Evolutionary conservation across 495 filamentous ascomycete species (phyloP).

Genomic region (Emericellopsis terricola): DNA sequence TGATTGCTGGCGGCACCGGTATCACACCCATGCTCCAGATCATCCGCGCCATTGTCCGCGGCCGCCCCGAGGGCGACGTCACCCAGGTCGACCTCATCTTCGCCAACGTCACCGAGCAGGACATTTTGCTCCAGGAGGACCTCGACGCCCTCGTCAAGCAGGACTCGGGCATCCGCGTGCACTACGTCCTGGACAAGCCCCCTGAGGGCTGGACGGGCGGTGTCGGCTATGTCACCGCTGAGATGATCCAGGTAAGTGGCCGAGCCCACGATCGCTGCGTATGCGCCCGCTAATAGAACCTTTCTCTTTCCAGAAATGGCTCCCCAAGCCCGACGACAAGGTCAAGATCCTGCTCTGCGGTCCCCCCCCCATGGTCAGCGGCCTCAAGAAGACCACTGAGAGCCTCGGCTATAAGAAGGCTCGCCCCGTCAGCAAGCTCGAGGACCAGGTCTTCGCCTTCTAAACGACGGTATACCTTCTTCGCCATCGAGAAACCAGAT

Average conservation of each 20-base stretch:
- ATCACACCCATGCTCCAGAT: slow-evolving; percentile 98
- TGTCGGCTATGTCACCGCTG: slow-evolving; percentile 81
- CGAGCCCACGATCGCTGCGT: background rate
- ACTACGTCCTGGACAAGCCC: slow-evolving; percentile 95
- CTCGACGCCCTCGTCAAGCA: slow-evolving; percentile 59
- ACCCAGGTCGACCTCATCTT: slow-evolving; percentile 90
- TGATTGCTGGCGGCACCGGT: slow-evolving; percentile 95
- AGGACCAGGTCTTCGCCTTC: slow-evolving; percentile 97
- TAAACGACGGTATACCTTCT: too few relatives aligned
- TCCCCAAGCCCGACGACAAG: slow-evolving; percentile 68
- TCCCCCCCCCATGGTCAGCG: slow-evolving; percentile 89
- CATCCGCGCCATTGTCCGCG: slow-evolving; percentile 73
- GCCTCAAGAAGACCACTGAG: slow-evolving; percentile 92
- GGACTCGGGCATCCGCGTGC: slow-evolving; percentile 63
- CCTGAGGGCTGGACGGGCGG: slow-evolving; percentile 78
- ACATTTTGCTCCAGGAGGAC: slow-evolving; percentile 85
- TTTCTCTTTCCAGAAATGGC: slow-evolving; percentile 31
- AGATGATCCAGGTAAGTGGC: slow-evolving; percentile 75
- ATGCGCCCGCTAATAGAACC: background rate
- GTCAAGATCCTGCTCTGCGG: slow-evolving; percentile 95
- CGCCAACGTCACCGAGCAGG: slow-evolving; percentile 83
- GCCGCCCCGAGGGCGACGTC: slow-evolving; percentile 57
- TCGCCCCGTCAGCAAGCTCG: slow-evolving; percentile 84
- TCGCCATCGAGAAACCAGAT: too few relatives aligned
- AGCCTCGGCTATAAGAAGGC: slow-evolving; percentile 80